These are phyloP conservation scores for Chlamydomonas asymmetrica DNA, from an alignment of 139 green algal species.

Conservation along the genomic window DNA sequence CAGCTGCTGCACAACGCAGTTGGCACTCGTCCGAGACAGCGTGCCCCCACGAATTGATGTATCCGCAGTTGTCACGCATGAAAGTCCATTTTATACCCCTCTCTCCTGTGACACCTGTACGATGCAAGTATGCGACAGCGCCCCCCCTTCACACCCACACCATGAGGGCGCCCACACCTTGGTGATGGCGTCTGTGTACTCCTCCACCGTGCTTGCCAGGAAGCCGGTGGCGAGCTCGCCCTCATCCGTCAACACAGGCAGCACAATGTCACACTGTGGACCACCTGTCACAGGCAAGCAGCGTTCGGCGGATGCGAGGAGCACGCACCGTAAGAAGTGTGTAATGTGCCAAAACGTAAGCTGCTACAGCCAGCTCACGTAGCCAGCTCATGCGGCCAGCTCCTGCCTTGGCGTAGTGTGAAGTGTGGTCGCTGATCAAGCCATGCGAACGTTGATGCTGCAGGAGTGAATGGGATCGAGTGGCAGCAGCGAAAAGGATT, in stretches of 20 bases:
- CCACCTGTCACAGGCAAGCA: constrained; percentile 30
- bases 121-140: too few relatives aligned
- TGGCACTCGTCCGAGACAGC: background rate
- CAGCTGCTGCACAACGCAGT: background rate
- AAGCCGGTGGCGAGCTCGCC: constrained; percentile 59
- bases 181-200: constrained; percentile 77
- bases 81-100: background rate
- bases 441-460: too few relatives aligned
- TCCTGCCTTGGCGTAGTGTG: background rate
- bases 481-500: too few relatives aligned
- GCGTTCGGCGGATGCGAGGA: too few relatives aligned
- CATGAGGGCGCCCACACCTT: constrained; percentile 16
- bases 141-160: too few relatives aligned
- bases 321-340: too few relatives aligned
- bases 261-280: constrained; percentile 72
- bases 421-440: too few relatives aligned
- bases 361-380: background rate
- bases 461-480: too few relatives aligned
- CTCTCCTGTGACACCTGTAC: constrained; percentile 5
- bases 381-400: constrained; percentile 45
- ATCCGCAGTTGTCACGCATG: too few relatives aligned
- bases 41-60: too few relatives aligned
- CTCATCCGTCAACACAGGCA: constrained; percentile 8
- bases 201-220: constrained; percentile 61
- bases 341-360: too few relatives aligned